Conservation (phyloP, 2,329 filamentous ascomycete species). For the Neofusicoccum sp. region DNA sequence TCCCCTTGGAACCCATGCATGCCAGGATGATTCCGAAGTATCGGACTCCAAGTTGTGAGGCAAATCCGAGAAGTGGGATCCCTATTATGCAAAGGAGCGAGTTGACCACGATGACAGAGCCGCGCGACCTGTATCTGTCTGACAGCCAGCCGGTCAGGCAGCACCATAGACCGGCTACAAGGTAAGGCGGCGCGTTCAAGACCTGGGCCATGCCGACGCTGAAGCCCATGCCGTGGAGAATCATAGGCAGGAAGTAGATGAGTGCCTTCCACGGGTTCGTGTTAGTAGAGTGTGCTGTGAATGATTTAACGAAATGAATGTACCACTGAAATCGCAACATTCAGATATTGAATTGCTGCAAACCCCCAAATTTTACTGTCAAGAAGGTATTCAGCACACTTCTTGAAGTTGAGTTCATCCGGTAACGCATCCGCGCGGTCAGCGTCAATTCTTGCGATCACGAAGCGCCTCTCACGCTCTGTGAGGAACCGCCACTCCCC, state of each 20-base stretch:
- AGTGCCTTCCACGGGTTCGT: constrained; percentile 54
- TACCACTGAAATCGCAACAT: constrained; percentile 64
- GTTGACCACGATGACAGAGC: constrained; percentile 38
- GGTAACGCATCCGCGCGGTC: constrained; percentile 40
- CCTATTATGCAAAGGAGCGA: constrained; percentile 39
- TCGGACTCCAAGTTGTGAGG: constrained; percentile 62
- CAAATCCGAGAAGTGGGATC: constrained; percentile 65
- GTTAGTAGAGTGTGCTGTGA: constrained; percentile 66
- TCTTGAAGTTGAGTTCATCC: constrained; percentile 28
- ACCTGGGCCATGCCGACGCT: constrained; percentile 46
- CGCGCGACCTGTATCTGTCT: constrained; percentile 35
- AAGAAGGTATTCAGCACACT: constrained; percentile 48
- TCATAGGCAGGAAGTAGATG: constrained; percentile 52
- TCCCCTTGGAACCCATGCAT: constrained; percentile 56
- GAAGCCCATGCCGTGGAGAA: constrained; percentile 48
- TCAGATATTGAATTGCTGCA: constrained; percentile 68
- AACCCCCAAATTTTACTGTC: constrained; percentile 80
- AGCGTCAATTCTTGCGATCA: constrained; percentile 40
- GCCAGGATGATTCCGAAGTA: constrained; percentile 80
- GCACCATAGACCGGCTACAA: constrained; percentile 39
- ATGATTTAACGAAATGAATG: constrained; percentile 62
- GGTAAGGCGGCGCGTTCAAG: constrained; percentile 49
- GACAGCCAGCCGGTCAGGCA: constrained; percentile 38
- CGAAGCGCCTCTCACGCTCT: constrained; percentile 26
- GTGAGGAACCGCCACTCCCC: constrained; percentile 28